Conservation (phyloP, 1,139 yeast genomes). For the Pichia sp. region DNA sequence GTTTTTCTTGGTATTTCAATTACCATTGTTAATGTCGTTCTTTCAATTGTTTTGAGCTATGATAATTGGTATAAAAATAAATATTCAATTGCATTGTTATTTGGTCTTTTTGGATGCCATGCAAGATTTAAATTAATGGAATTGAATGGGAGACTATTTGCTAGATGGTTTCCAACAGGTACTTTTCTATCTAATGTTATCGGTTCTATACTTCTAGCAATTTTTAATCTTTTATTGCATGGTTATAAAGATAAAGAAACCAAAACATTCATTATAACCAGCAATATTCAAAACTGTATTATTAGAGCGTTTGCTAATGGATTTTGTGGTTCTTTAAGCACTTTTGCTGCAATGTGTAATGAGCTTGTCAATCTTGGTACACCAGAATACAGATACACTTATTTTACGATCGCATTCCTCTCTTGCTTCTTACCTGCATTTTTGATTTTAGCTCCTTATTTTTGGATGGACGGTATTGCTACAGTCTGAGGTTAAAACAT, state of each 20-base stretch:
- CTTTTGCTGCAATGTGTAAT: constrained; percentile 67
- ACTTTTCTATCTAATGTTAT: constrained; percentile 61
- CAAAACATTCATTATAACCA: constrained; percentile 28
- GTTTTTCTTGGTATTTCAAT: constrained; percentile 15
- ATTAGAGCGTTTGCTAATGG: constrained; percentile 58
- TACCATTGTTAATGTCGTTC: constrained; percentile 20
- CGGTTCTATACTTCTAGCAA: constrained; percentile 51
- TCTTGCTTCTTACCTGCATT: no score
- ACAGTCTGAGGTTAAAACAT: no score
- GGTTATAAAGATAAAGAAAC: constrained; percentile 28
- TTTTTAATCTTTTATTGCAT: constrained; percentile 46
- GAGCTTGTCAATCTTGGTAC: constrained; percentile 44
- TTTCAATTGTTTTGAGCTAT: constrained; percentile 18
- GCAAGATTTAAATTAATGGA: constrained; percentile 53
- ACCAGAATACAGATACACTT: constrained; percentile 3
- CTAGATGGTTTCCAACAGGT: constrained; percentile 53
- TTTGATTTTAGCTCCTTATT: no score
- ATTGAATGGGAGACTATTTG: constrained; percentile 21
- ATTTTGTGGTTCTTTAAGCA: constrained; percentile 68
- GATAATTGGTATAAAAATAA: constrained; percentile 41
- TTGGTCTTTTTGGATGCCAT: constrained; percentile 65
- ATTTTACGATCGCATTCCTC: background rate
- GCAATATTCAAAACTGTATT: constrained; percentile 40
- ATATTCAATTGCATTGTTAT: constrained; percentile 52
- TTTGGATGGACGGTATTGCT: no score